phyloP scores from a whole-genome alignment of 129 eudicot genomes.

The Silybum marianum region DNA sequence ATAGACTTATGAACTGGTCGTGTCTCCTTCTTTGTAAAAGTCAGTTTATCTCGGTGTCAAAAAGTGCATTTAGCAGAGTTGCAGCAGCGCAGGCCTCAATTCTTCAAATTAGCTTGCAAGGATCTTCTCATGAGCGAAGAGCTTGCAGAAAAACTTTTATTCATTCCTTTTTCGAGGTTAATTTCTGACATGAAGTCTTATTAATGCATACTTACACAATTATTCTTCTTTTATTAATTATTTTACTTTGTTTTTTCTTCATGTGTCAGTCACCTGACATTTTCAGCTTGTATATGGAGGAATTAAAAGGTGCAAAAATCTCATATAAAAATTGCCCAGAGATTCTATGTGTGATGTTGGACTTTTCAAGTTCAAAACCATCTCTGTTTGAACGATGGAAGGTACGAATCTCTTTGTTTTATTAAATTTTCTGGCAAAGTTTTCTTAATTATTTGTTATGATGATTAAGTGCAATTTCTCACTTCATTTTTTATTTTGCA shows the following conservation, averaged over 20 bases:
- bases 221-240: neutral
- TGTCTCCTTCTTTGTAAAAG: constrained; percentile 66
- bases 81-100: constrained; percentile 77
- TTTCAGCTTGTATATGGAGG: constrained; percentile 69
- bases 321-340: constrained; percentile 72
- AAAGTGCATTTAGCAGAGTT: constrained; percentile 80
- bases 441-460: neutral
- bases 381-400: constrained; percentile 64
- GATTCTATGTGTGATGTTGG: constrained; percentile 61
- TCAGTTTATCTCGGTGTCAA: constrained; percentile 73
- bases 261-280: constrained; percentile 58
- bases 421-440: neutral
- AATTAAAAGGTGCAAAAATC: constrained; percentile 62
- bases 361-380: constrained; percentile 53
- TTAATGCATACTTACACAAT: neutral
- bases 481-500: constrained; percentile 18
- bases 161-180: constrained; percentile 71
- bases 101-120: constrained; percentile 72
- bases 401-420: constrained; percentile 37
- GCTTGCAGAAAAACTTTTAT: constrained; percentile 63
- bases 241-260: constrained; percentile 22
- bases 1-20: constrained; percentile 93
- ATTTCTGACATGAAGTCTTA: neutral
- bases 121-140: constrained; percentile 65
- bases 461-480: constrained; percentile 1